Base-by-base conservation (phyloP, 495 filamentous ascomycete species). In the Daldinia vernicosa region DNA sequence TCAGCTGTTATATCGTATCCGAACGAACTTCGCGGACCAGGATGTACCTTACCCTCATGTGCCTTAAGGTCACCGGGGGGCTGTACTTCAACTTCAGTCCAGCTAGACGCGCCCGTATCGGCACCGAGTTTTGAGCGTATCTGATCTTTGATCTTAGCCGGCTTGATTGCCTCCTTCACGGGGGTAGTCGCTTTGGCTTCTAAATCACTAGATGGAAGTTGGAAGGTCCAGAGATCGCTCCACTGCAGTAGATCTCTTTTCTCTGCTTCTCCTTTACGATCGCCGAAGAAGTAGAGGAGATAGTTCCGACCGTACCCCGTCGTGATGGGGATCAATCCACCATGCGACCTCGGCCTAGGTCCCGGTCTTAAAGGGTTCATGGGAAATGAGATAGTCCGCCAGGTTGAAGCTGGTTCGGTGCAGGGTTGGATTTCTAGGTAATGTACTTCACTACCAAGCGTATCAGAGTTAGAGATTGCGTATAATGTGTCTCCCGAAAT, bases 231-330 rank as follows among this genome's bases (percentile, higher is more conserved):
- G 17, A 84, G 79, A 58, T 86, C 86, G 32, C 69, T 71, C 69
- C 72, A 72, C 47, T 69, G 56, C 75, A 78, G 70, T 74, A 80
- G 12, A n/a, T 71, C 22, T 28, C 40, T 45, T 69, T 66, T 35
- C 60, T 71, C 62, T 6, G 56, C 19, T 37, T 8, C 54, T 32
- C 35, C 40, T 43, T 32, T 51, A 43, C 60, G 64, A 55, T 74
- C 76, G 26, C 86, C 86, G 30, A 88, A 78, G 71, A 87, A 77
- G 74, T 85, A 87, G 0, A 86, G 69, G 6, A 88, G 78, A 67
- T 86, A 88, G 17, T 80, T 72, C 8, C 86, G 77, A 11, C 86
- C 86, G 26, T 83, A 77, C 12, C 85, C 84, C 0, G 84, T 86
- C 0, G 69, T 77, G n/a, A 87, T 56, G 0, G 84, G 82, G 4